Evolutionary conservation across 306 rosid genomes (phyloP).

Genomic region (Albizia julibrissin): DNA sequence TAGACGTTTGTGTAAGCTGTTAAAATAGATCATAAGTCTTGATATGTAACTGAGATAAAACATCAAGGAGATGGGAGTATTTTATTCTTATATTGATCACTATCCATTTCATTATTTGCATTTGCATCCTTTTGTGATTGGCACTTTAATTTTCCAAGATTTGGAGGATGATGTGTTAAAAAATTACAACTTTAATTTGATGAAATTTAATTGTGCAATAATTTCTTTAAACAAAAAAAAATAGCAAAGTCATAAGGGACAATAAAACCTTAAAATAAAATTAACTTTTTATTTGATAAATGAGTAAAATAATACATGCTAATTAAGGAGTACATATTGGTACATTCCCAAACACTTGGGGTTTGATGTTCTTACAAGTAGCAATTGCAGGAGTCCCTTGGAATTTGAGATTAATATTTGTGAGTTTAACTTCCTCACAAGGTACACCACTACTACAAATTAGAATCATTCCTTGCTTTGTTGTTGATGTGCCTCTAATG

Average conservation of each 20-base stretch:
- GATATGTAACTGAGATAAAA: too few relatives aligned
- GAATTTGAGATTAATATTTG: neutral
- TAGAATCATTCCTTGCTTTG: neutral
- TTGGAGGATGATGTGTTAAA: neutral
- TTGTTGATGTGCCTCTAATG: neutral
- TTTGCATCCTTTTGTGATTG: neutral
- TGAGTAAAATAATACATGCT: neutral
- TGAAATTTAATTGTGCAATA: too few relatives aligned
- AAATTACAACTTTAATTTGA: too few relatives aligned
- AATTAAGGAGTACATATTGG: neutral
- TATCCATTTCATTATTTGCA: too few relatives aligned
- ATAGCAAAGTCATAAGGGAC: neutral
- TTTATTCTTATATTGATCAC: too few relatives aligned
- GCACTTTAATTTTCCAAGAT: too few relatives aligned
- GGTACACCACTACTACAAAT: neutral
- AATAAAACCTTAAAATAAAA: too few relatives aligned
- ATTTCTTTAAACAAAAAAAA: too few relatives aligned
- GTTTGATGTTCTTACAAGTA: neutral
- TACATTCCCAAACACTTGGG: neutral
- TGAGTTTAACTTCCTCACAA: neutral
- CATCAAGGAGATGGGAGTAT: neutral
- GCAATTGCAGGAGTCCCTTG: neutral
- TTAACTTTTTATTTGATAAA: too few relatives aligned
- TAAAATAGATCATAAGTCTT: too few relatives aligned
- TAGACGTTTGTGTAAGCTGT: neutral